phyloP scores from a whole-genome alignment of 2,329 filamentous ascomycete species.

The Mycogone perniciosa region DNA sequence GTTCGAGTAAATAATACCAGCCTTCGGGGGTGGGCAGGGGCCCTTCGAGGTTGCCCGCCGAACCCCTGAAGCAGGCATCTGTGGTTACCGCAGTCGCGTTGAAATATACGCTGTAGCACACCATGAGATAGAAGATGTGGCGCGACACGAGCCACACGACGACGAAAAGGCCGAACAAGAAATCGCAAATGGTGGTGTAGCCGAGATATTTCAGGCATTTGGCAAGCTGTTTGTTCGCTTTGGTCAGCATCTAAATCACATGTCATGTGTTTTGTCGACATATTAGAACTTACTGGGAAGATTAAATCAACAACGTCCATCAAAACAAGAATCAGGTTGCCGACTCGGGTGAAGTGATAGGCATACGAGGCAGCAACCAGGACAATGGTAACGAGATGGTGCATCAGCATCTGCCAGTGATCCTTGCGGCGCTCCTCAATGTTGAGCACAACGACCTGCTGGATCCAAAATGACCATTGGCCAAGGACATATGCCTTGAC shows the following conservation, averaged over 20 bases:
- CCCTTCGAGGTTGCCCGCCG: slow-evolving; percentile 47
- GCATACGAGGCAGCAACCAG: slow-evolving; percentile 78
- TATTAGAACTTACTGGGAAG: slow-evolving; percentile 58
- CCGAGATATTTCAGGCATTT: slow-evolving; percentile 92
- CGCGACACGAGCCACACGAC: slow-evolving; percentile 75
- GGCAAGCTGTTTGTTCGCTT: slow-evolving; percentile 52
- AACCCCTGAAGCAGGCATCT: slow-evolving; percentile 64
- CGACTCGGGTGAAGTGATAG: slow-evolving; percentile 81
- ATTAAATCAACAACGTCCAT: slow-evolving; percentile 94
- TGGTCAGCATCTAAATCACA: background rate
- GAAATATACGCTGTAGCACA: slow-evolving; percentile 75
- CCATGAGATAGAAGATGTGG: slow-evolving; percentile 70
- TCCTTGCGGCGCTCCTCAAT: slow-evolving; percentile 94
- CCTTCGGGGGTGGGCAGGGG: slow-evolving; percentile 45
- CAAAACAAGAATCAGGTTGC: slow-evolving; percentile 79
- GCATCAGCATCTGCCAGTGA: slow-evolving; percentile 92
- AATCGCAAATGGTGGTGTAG: slow-evolving; percentile 69
- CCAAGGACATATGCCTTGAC: slow-evolving; percentile 87
- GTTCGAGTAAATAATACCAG: slow-evolving; percentile 61
- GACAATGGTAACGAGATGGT: slow-evolving; percentile 82
- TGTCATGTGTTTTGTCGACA: too few relatives aligned
- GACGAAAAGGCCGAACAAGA: slow-evolving; percentile 81
- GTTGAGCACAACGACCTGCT: slow-evolving; percentile 90
- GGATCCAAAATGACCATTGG: slow-evolving; percentile 89
- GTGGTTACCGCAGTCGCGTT: slow-evolving; percentile 57